Evolutionary conservation across 192 early-diverging fungal genomes (phyloP), one percentile per base, ranked within the genome.

Genomic region (Chytriomyces confervae): DNA sequence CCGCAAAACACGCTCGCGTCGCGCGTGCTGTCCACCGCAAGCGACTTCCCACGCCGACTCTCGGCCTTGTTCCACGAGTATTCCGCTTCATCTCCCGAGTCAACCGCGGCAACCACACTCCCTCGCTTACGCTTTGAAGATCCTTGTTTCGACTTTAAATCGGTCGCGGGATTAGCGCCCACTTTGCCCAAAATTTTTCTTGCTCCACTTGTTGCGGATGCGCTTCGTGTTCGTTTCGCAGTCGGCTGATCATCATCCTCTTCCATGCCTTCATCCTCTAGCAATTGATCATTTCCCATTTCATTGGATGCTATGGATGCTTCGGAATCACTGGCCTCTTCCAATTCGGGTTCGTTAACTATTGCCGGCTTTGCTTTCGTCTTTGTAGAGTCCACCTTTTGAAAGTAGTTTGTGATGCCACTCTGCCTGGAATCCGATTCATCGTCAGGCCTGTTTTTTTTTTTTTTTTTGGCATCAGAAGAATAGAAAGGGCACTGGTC

Each of bases 1-100:
- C 71, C 71, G 5, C 71, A 36, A 48, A 73, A 73, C 7, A 73
- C 24, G 5, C 49, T 8, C 11, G 71, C 60, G 24, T 73, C 71
- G 6, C 71, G 11, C 6, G 6, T 7, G 7, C 57, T 62, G 43
- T 73, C 71, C 53, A 73, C 51, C 61, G 27, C 8, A 11, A 73
- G 61, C 11, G 60, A 5, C 60, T 73, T 60, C 44, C 43, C 44
- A 7, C 11, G 20, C 2, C 44, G 11, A 6, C 20, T 13, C 71
- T 62, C 61, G 24, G 7, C 46, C 45, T 73, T 73, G 43, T 73
- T 44, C 7, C 44, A 73, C 10, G 49, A 36, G 1, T 62, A 62
- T 62, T 73, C 71, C 11, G 6, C 9, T 44, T 73, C 71, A 0
- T 60, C 71, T 0, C 49, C 71, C 7, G 7, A 9, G n/a, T 49